A percentile compares a stretch with the other conserved stretches of the same genome.
phyloP scores from a whole-genome alignment of 2,329 filamentous ascomycete genomes.

The Fusarium nanum region DNA sequence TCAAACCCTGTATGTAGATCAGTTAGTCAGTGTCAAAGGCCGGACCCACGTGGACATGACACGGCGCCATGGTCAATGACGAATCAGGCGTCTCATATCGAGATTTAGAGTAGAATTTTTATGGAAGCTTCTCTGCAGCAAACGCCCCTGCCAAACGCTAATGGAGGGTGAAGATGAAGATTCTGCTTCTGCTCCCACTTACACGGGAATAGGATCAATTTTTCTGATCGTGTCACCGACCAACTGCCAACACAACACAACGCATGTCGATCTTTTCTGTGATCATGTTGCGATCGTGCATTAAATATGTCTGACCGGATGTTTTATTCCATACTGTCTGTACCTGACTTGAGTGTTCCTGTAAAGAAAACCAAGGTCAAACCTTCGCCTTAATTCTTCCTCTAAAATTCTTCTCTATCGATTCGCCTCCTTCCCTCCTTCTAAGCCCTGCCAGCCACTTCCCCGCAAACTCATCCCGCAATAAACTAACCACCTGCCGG shows the following conservation, averaged over 20 bases:
- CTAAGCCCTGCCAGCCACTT: background rate
- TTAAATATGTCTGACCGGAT: background rate
- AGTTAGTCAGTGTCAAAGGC: slow-evolving; percentile 9
- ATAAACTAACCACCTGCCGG: background rate
- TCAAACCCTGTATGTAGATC: slow-evolving; percentile 30
- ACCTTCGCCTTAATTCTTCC: background rate
- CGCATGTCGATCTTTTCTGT: background rate
- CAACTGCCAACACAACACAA: background rate
- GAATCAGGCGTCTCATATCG: slow-evolving; percentile 21
- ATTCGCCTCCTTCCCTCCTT: background rate
- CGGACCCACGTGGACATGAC: slow-evolving; percentile 16
- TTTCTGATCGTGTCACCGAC: background rate
- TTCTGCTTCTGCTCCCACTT: background rate
- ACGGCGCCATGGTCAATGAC: slow-evolving; percentile 11
- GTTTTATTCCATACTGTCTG: slow-evolving; percentile 2
- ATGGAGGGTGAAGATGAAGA: slow-evolving; percentile 1
- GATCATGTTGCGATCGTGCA: background rate
- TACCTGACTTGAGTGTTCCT: background rate
- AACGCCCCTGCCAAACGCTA: background rate
- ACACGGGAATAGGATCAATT: background rate
- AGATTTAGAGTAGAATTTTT: slow-evolving; percentile 11
- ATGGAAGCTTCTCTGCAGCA: slow-evolving; percentile 13
- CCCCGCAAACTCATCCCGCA: slow-evolving; percentile 3
- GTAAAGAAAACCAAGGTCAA: background rate
- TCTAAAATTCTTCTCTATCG: background rate